Base-by-base conservation (phyloP, 2,329 filamentous ascomycete genomes). In the Dactylellina parvicollis region DNA sequence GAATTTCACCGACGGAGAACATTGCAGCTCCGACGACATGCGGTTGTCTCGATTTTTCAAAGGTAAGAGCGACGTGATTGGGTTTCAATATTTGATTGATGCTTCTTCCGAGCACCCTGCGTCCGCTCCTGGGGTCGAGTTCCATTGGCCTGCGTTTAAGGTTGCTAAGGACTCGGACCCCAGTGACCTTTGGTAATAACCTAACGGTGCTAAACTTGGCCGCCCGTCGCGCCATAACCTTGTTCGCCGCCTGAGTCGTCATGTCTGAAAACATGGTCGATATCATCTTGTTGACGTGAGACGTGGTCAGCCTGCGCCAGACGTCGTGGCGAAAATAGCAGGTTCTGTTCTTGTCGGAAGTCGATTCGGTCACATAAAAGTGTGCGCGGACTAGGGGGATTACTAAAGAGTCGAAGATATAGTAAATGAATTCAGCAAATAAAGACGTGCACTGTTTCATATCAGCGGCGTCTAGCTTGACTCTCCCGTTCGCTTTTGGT, bases 281-380 rank as follows among this genome's bases (percentile, higher is more conserved):
- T 78, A 90, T 95, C 20, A 98, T 82, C 0, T 82, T 82, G 0
- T 84, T 80, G 79, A 97, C 83, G 0, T 89, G 87, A 4, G 92
- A 90, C 76, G 93, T 89, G 1, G 89, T 87, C 32, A 98, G 81
- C 40, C 85, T 85, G 55, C 86, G 87, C 95, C 95, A 99, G 8
- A 95, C 84, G 80, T 99, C 95, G 76, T 99, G 95, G 2, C 94
- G 90, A 79, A 97, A 98, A 81, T 92, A 99, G 80, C 96, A 96
- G 0, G 98, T 82, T 26, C 88, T 87, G 77, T 95, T 92, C 14
- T 90, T 88, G 78, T 96, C 88, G 0, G 84, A 84, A 75, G 88
- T 92, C 0, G 92, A 95, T 80, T 99, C 95, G 0, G 95, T 99
- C 36, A 97, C 91, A 79, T 98, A 94, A 78, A 99, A 99, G 78